Conservation (phyloP, 2,329 filamentous ascomycete genomes). For the Mycosphaerella arachidis region DNA sequence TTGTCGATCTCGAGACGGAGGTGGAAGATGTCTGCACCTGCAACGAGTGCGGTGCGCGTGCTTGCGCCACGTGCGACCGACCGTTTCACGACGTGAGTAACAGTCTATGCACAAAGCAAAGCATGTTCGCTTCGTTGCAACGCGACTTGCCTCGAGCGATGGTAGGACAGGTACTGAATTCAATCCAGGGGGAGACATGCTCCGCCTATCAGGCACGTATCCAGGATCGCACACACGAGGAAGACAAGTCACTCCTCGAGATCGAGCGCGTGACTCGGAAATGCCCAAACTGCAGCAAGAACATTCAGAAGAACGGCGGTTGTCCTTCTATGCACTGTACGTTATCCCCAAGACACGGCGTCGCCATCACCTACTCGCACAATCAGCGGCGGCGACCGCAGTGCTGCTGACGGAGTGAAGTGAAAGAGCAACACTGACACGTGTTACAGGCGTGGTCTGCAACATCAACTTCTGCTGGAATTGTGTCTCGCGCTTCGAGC, state of each 20-base stretch:
- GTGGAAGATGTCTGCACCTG: constrained; percentile 29
- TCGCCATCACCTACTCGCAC: neutral
- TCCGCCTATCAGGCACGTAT: constrained; percentile 30
- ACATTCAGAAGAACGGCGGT: constrained; percentile 33
- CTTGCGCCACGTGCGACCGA: constrained; percentile 27
- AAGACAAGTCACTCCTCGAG: constrained; percentile 21
- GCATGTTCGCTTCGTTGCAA: no score
- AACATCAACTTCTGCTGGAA: constrained; percentile 29
- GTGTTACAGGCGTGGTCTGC: constrained; percentile 17
- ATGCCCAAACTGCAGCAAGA: constrained; percentile 29
- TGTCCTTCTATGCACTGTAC: constrained; percentile 30
- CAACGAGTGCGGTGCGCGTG: constrained; percentile 25
- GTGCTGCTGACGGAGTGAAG: neutral
- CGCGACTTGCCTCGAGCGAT: no score
- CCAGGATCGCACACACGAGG: constrained; percentile 28
- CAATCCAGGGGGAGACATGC: constrained; percentile 26
- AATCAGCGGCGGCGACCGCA: neutral
- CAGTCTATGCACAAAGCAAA: no score
- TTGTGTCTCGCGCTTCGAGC: constrained; percentile 17
- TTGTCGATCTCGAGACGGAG: neutral
- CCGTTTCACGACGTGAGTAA: no score
- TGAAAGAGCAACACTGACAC: neutral
- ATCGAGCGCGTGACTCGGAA: constrained; percentile 23
- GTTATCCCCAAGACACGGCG: constrained; percentile 7
- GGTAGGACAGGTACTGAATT: no score